These are phyloP conservation scores for Calocera cornea DNA, from an alignment of 768 basidiomycete genomes.

Conservation along the genomic window DNA sequence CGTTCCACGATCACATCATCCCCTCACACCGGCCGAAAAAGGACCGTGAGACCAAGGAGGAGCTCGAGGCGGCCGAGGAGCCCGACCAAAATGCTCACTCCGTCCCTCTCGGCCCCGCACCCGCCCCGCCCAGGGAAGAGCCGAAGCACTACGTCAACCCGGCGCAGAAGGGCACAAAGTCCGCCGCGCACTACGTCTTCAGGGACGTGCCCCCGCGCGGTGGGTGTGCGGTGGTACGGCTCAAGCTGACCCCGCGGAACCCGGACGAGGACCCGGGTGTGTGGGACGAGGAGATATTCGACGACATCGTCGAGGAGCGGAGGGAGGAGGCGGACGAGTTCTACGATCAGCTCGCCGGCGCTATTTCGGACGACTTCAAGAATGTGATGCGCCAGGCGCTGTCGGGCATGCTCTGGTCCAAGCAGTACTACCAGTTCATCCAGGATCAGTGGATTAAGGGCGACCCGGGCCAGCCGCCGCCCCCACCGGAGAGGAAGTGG, in stretches of 20 bases:
- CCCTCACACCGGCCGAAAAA: conserved; percentile 56
- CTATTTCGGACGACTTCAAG: conserved; percentile 80
- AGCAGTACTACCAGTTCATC: conserved; percentile 92
- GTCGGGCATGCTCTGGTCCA: conserved; percentile 94
- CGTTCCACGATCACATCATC: conserved; percentile 96
- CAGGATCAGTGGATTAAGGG: conserved; percentile 95
- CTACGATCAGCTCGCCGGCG: conserved; percentile 66
- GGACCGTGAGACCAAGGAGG: conserved; percentile 2
- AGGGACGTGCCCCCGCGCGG: conserved; percentile 74
- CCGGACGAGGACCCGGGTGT: conserved; percentile 65
- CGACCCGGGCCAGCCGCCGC: conserved; percentile 87
- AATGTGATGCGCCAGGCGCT: conserved; percentile 96
- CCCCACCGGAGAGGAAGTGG: conserved; percentile 75
- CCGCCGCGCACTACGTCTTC: conserved; percentile 85
- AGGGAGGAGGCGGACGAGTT: conserved; percentile 94
- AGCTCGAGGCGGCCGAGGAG: neutral
- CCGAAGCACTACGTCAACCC: conserved; percentile 60
- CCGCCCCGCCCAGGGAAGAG: neutral
- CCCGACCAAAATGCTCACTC: conserved; percentile 5
- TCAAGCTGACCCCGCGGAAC: conserved; percentile 74
- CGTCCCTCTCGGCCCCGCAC: neutral
- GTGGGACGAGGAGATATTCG: conserved; percentile 79
- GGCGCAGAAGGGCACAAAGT: conserved; percentile 75
- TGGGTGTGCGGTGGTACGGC: conserved; percentile 86
- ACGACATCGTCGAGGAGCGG: conserved; percentile 77